These are phyloP conservation scores for Pichia sp. DNA, from an alignment of 1,139 yeast species.

Conservation along the genomic window DNA sequence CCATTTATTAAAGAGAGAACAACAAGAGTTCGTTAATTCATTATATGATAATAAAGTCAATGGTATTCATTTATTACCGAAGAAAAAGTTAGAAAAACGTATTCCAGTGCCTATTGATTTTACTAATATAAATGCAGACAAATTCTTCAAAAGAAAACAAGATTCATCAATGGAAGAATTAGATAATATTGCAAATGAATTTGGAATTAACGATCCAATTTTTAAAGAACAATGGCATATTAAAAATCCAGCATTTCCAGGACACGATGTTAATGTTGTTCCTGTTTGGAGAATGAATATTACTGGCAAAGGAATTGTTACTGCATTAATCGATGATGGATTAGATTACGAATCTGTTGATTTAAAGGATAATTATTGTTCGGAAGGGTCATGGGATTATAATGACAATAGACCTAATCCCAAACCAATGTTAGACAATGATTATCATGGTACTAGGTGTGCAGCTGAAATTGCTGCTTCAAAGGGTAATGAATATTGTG, in stretches of 20 bases:
- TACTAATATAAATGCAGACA: not conserved
- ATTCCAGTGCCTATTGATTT: conserved; percentile 32
- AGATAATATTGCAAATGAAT: conserved; percentile 43
- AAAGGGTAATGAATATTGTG: conserved; percentile 76
- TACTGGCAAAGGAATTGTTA: conserved; percentile 76
- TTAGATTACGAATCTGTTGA: conserved; percentile 76
- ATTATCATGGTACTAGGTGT: conserved; percentile 95
- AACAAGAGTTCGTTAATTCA: conserved; percentile 24
- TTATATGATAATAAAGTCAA: conserved; percentile 28
- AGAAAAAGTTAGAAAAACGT: conserved; percentile 44
- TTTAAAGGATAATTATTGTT: conserved; percentile 61
- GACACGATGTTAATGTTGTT: conserved; percentile 80
- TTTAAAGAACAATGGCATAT: conserved; percentile 89
- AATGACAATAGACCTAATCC: conserved; percentile 75
- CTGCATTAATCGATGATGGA: conserved; percentile 94
- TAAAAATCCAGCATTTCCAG: conserved; percentile 62
- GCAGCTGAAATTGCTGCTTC: conserved; percentile 97
- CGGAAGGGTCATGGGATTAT: conserved; percentile 84
- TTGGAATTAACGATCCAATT: conserved; percentile 71
- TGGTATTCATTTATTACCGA: conserved; percentile 47
- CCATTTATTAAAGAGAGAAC: conserved; percentile 25
- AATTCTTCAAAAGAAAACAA: conserved; percentile 9
- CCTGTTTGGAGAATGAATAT: conserved; percentile 80
- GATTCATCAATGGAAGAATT: conserved; percentile 38
- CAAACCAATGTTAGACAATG: conserved; percentile 73